phyloP scores from a whole-genome alignment of 345 rosid genomes.

The Anacardium occidentale region DNA sequence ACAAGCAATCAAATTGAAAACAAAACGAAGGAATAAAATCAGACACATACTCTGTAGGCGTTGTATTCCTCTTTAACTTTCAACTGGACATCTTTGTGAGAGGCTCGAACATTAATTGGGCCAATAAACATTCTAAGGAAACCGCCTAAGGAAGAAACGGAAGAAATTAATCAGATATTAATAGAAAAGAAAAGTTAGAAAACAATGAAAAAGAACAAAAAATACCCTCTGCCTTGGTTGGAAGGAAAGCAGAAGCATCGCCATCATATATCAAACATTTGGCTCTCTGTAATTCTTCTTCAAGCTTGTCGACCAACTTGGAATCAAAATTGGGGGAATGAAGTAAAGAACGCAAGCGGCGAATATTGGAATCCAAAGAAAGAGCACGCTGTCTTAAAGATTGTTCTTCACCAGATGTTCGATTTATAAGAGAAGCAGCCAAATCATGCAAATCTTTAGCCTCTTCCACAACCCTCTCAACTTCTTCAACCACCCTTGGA shows the following conservation, averaged over 20 bases:
- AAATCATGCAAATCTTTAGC: conserved; percentile 78
- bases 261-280: conserved; percentile 71
- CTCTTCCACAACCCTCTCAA: conserved; percentile 58
- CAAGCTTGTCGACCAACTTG: conserved; percentile 65
- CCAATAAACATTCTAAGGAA: conserved; percentile 87
- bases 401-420: conserved; percentile 59
- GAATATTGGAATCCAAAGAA: conserved; percentile 64
- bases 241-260: conserved; percentile 80
- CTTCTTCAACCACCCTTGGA: conserved; percentile 48
- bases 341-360: conserved; percentile 52
- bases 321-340: conserved; percentile 24
- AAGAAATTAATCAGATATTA: background rate
- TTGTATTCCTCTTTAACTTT: conserved; percentile 99
- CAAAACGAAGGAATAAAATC: background rate
- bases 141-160: conserved; percentile 38
- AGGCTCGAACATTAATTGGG: conserved; percentile 89
- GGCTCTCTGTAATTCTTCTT: conserved; percentile 86
- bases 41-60: conserved; percentile 65
- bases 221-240: conserved; percentile 66
- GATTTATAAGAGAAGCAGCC: conserved; percentile 52
- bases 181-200: background rate
- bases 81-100: conserved; percentile 76
- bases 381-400: conserved; percentile 68
- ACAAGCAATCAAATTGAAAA: background rate
- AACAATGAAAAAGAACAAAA: background rate